Evolutionary conservation across 225 moss, liverwort and hornwort species (phyloP), one percentile per base, ranked within the genome.

Genomic region (Asterella californica): DNA sequence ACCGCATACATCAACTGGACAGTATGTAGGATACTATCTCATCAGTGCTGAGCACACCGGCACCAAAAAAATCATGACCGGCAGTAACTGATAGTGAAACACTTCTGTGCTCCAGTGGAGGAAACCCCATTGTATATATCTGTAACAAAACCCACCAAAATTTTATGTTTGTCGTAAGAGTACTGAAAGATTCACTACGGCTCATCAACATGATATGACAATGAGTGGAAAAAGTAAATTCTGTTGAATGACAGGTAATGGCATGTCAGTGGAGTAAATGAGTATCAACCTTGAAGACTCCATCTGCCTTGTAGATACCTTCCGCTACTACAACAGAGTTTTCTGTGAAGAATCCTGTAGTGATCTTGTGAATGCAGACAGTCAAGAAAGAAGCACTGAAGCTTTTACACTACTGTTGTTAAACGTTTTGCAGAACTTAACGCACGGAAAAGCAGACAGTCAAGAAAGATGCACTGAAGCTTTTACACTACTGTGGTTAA

Each of bases 331-430:
- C 91, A 5, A 95, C 81, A 27, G 91, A 93, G 80, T 95, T 99
- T 75, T 99, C 99, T 63, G 99, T 95, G 80, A 99, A 93, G 57
- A 99, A 99, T 0, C 95, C 99, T 42, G 99, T 91, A 18, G 99
- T 99, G 36, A 91, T 88, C 83, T 91, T 95, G 90, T 90, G 81
- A 55, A 74, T 73, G 61, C 42, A 37, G 36, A 59, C 38, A 71
- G 68, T 80, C 67, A 87, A 80, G 84, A 82, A 80, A 34, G 54
- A 24, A 2, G 10, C 18, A 42, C 42, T 2, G 42, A 42, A 8
- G 29, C 64, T 64, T 21, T 2, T 29, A n/a, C 15, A 32, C 10
- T 67, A 67, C 67, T 5, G 61, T 4, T 9, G 2, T 57, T 57
- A 57, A 57, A 57, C 17, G n/a, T n/a, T n/a, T n/a, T n/a, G n/a